Percentiles rank a stretch among this genome's conserved stretches.
Evolutionary conservation across 768 basidiomycete species (phyloP).

Genomic region (Calvatia gigantea): DNA sequence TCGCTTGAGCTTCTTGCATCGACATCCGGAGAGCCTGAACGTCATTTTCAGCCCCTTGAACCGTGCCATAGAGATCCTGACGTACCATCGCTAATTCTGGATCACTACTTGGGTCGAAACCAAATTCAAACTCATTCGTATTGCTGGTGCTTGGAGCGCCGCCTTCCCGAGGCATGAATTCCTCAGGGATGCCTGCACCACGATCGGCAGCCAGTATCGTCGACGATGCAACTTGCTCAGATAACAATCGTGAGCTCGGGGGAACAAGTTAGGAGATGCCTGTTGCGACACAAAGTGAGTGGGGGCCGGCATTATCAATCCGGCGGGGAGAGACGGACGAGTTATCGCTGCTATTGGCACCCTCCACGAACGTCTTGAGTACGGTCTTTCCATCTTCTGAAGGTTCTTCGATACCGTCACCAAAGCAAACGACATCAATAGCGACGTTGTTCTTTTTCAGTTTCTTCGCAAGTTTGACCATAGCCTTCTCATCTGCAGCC

Average conservation of each 20-base stretch:
- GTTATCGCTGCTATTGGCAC: conserved; percentile 77
- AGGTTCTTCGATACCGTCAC: conserved; percentile 78
- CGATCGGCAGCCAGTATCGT: conserved; percentile 81
- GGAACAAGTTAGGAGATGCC: conserved; percentile 81
- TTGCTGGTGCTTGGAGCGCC: conserved; percentile 41
- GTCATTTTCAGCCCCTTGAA: neutral
- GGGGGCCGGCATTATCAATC: neutral
- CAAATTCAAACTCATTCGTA: conserved; percentile 72
- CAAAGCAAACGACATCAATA: conserved; percentile 87
- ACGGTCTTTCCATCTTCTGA: conserved; percentile 59
- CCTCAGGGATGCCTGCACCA: conserved; percentile 61
- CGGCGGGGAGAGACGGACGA: conserved; percentile 50
- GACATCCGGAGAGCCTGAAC: conserved; percentile 92
- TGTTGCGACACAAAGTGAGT: conserved; percentile 23
- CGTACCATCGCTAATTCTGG: conserved; percentile 95
- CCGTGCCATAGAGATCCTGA: conserved; percentile 4
- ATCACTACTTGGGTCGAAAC: conserved; percentile 92
- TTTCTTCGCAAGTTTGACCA: conserved; percentile 91
- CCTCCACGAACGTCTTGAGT: conserved; percentile 80
- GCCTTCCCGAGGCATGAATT: conserved; percentile 48
- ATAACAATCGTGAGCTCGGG: conserved; percentile 76
- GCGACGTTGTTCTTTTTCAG: conserved; percentile 99
- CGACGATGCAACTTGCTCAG: conserved; percentile 78
- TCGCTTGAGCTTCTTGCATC: conserved; percentile 90
- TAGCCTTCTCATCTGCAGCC: conserved; percentile 70